A percentile compares a stretch with the other conserved stretches of the same genome.
Evolutionary conservation across 352 stramenopile genomes (phyloP).

Genomic region (Phytophthora cajani): DNA sequence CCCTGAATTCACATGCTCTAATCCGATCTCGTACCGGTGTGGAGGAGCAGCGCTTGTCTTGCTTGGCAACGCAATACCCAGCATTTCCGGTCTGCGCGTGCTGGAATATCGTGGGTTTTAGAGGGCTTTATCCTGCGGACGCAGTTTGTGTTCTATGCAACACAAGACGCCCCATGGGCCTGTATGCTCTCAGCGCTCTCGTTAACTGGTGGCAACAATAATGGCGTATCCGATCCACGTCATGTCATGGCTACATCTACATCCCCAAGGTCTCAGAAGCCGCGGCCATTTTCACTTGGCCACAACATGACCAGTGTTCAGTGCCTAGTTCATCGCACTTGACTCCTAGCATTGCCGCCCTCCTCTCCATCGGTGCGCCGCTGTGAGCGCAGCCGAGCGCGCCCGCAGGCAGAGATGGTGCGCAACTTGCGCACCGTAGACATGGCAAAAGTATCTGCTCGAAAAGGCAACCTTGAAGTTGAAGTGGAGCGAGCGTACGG

Average conservation of each 20-base stretch:
- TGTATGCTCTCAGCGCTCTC: not conserved
- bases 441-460: slow-evolving; percentile 12
- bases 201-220: slow-evolving; percentile 18
- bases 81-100: not conserved
- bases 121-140: not conserved
- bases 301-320: not conserved
- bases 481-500: slow-evolving; percentile 13
- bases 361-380: not conserved
- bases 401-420: slow-evolving; percentile 5
- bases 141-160: not conserved
- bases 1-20: not conserved
- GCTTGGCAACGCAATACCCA: slow-evolving; percentile 25
- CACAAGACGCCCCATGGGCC: not conserved
- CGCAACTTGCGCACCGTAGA: slow-evolving; percentile 1
- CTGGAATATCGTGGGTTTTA: not conserved
- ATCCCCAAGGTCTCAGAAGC: not conserved
- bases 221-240: not conserved
- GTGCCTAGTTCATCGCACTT: not conserved
- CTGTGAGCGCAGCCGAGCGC: slow-evolving; percentile 11
- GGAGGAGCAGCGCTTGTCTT: slow-evolving; percentile 11
- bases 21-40: slow-evolving; percentile 10
- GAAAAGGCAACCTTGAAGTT: slow-evolving; percentile 32
- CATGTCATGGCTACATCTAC: slow-evolving; percentile 23
- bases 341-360: not conserved
- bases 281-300: not conserved